Evolutionary conservation across 2,329 filamentous ascomycete genomes (phyloP), one percentile per base, ranked within the genome.

Genomic region (Stylonectria norvegica): DNA sequence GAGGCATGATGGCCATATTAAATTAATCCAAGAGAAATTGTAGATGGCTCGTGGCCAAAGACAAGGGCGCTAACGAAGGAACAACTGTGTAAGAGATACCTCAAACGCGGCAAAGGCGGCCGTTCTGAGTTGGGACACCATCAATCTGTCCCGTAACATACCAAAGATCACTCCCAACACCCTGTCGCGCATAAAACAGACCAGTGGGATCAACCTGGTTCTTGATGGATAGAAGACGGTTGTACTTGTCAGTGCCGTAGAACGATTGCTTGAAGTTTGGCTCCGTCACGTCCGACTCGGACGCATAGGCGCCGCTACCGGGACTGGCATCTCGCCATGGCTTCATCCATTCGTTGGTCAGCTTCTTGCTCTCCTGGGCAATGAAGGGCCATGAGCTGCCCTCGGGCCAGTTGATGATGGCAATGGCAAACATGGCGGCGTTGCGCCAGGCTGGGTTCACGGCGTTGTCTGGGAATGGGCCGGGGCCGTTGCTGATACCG

Each of bases 361-460:
- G 16, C 12, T 38, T 40, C 40, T 50, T 45, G 11, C 52, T 46
- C 40, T 29, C 40, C 17, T 55, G 16, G 9, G 49, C 34, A 2
- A 50, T 34, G 0, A 50, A 14, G 0, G 50, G 37, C 35, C 35
- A 42, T 0, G 48, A 43, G n/a, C 45, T 55, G 7, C 46, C 42
- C 11, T 40, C 42, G 0, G 43, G 39, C 57, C 62, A 67, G 35
- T 57, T 52, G 28, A 62, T 52, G 41, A 58, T 60, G 22, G 61
- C 52, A 42, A 69, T 66, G 20, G 55, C 59, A 49, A 63, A 67
- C 48, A 68, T 53, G 1, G 61, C 53, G 2, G 68, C 62, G 5
- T 62, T 58, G 29, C 74, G 63, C 72, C 72, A 77, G 1, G 71
- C 72, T 4, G 72, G 70, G 50, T 72, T 72, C 27, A 74, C 62